phyloP scores from a whole-genome alignment of 108 stramenopile genomes.

The Pseudonitzschia multiseries region DNA sequence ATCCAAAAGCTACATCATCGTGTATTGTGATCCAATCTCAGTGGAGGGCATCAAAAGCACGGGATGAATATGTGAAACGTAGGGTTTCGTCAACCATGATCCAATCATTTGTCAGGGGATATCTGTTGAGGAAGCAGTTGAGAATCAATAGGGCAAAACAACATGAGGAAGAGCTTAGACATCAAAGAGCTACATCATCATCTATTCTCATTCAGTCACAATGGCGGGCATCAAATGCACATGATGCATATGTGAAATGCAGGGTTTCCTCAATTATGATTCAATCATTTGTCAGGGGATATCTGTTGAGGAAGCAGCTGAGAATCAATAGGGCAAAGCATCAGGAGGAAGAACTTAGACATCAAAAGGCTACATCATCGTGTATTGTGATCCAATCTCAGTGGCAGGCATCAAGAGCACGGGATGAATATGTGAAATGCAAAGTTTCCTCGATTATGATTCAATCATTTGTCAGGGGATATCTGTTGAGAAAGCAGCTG shows the following conservation, averaged over 20 bases:
- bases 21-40: constrained; percentile 11
- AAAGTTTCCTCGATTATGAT: background rate
- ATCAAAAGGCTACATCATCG: too few species aligned
- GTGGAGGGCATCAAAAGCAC: constrained; percentile 4
- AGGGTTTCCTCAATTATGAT: background rate
- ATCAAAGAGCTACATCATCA: background rate
- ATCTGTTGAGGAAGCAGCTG: too few species aligned
- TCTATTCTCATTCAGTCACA: background rate
- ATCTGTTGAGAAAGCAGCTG: background rate
- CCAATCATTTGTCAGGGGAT: background rate
- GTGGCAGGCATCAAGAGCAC: background rate
- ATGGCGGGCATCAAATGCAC: background rate
- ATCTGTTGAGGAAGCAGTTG: background rate
- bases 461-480: background rate
- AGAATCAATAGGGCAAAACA: background rate
- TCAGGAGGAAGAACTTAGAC: too few species aligned
- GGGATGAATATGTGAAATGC: background rate
- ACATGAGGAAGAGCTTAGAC: background rate
- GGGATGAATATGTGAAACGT: background rate
- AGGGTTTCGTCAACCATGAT: constrained; percentile 7
- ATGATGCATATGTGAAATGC: too few species aligned
- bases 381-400: too few species aligned
- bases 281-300: too few species aligned
- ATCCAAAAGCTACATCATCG: background rate
- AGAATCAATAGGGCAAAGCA: too few species aligned